These are phyloP conservation scores for Pilobolus umbonatus DNA, from an alignment of 192 early-diverging fungal genomes.

Conservation along the genomic window DNA sequence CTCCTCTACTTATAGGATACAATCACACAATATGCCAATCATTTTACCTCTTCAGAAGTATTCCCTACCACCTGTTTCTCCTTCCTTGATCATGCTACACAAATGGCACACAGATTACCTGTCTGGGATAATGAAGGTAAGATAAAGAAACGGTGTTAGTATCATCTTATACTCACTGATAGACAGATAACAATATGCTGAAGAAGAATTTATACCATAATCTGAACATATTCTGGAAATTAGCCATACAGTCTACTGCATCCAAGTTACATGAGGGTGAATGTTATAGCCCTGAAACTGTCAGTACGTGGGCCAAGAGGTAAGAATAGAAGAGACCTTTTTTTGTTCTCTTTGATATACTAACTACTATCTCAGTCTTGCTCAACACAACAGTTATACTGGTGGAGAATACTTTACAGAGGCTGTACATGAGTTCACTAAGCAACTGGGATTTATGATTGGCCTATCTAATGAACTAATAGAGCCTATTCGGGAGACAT, in stretches of 20 bases:
- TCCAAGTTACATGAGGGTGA: constrained; percentile 75
- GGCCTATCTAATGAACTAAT: background rate
- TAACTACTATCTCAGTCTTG: constrained; percentile 34
- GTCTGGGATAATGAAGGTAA: constrained; percentile 61
- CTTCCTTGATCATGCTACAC: constrained; percentile 74
- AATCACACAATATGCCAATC: constrained; percentile 68
- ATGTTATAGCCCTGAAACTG: constrained; percentile 69
- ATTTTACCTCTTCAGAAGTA: constrained; percentile 70
- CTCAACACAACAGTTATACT: constrained; percentile 55
- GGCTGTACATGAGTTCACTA: constrained; percentile 58
- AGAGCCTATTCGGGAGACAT: background rate
- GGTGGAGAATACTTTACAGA: constrained; percentile 56
- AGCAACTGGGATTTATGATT: constrained; percentile 52
- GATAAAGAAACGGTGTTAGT: background rate
- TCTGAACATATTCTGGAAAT: constrained; percentile 72
- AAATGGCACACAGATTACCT: constrained; percentile 72
- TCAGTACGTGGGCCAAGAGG: constrained; percentile 83
- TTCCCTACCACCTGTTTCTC: constrained; percentile 74
- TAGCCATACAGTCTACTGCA: constrained; percentile 67
- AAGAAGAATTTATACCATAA: constrained; percentile 61
- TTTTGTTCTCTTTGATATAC: background rate
- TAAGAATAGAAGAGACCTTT: constrained; percentile 30
- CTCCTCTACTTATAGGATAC: constrained; percentile 43
- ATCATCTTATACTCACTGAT: background rate
- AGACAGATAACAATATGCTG: constrained; percentile 58